phyloP scores from a whole-genome alignment of 164 flowering plant species.

The Berberis vulgaris region DNA sequence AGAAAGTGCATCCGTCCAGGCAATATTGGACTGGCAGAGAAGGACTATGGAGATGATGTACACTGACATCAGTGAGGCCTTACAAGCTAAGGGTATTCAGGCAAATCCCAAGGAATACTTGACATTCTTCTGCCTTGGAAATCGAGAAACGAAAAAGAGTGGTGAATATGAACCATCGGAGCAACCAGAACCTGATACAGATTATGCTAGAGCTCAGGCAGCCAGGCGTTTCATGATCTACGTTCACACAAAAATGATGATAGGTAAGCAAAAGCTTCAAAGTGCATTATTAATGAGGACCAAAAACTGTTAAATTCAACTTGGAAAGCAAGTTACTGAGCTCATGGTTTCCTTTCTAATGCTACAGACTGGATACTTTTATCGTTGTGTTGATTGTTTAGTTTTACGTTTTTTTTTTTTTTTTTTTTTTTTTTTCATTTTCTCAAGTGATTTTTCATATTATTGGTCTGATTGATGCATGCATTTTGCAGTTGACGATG shows the following conservation, averaged over 20 bases:
- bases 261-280: conserved; percentile 28
- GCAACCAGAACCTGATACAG: conserved; percentile 36
- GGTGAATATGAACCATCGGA: conserved; percentile 42
- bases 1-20: conserved; percentile 34
- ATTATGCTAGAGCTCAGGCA: conserved; percentile 48
- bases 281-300: background rate
- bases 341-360: too few species aligned
- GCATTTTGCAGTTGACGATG: conserved; percentile 55
- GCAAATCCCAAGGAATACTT: conserved; percentile 42
- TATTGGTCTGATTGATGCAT: background rate
- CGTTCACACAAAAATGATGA: conserved; percentile 71
- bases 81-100: conserved; percentile 26
- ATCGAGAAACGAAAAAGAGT: conserved; percentile 26
- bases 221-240: conserved; percentile 69
- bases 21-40: conserved; percentile 64
- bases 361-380: background rate
- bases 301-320: too few species aligned
- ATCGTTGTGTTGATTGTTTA: too few species aligned
- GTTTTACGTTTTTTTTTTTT: background rate
- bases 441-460: background rate
- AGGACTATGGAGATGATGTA: conserved; percentile 86
- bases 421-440: background rate
- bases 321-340: too few species aligned
- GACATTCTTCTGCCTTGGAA: conserved; percentile 65
- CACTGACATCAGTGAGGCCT: conserved; percentile 32